Conservation (phyloP, 2,329 filamentous ascomycete species). For the Penicillium sp. region DNA sequence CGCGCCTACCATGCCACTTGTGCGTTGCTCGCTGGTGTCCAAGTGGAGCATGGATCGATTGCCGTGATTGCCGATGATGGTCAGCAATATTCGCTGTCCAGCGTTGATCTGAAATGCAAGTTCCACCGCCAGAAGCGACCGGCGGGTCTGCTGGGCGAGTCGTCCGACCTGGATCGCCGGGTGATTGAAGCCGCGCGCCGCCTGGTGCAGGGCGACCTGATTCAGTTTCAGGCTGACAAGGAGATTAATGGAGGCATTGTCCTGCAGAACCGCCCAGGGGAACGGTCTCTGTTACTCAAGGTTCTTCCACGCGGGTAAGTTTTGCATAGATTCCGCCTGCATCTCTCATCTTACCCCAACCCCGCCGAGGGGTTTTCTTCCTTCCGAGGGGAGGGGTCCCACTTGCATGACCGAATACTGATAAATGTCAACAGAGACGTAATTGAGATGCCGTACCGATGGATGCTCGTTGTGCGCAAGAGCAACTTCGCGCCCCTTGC, state of each 20-base stretch:
- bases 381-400: too few relatives aligned
- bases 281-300: conserved; percentile 71
- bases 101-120: conserved; percentile 87
- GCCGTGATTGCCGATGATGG: conserved; percentile 86
- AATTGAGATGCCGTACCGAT: conserved; percentile 58
- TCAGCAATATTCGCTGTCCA: conserved; percentile 84
- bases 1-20: conserved; percentile 93
- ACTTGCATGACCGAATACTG: conserved; percentile 10
- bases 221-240: conserved; percentile 77
- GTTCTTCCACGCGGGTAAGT: conserved; percentile 77
- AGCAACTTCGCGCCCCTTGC: conserved; percentile 45
- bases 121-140: conserved; percentile 87
- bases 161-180: conserved; percentile 63
- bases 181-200: conserved; percentile 62
- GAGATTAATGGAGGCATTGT: conserved; percentile 90
- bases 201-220: conserved; percentile 66
- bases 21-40: conserved; percentile 82
- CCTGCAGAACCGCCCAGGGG: conserved; percentile 70
- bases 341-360: conserved; percentile 3
- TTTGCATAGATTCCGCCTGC: conserved; percentile 6
- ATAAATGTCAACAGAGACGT: conserved; percentile 39
- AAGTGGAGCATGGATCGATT: conserved; percentile 79
- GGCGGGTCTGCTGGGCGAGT: conserved; percentile 63
- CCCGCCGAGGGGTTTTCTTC: conserved; percentile 6
- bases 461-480: conserved; percentile 47